Percentiles rank a stretch among this genome's conserved stretches.
These are phyloP conservation scores for Apiotrichum akiyoshidainum DNA, from an alignment of 1,284 basidiomycete genomes.

Conservation along the genomic window DNA sequence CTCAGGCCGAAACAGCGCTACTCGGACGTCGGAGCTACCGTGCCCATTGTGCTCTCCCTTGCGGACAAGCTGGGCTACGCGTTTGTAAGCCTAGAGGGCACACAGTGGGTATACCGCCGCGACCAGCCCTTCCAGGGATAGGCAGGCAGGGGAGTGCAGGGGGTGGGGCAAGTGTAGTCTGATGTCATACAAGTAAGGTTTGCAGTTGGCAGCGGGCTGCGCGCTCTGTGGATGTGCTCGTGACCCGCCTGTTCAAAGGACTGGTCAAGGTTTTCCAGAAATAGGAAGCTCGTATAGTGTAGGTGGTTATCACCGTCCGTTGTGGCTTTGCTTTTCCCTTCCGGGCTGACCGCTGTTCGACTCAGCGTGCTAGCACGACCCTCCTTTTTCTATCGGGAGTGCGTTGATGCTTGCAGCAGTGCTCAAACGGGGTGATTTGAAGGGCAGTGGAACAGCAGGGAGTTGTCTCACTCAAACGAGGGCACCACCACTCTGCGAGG, in stretches of 20 bases:
- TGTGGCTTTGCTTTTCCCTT: not conserved
- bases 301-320: slow-evolving; percentile 3
- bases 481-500: no score
- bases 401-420: no score
- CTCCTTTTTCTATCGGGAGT: no score
- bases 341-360: slow-evolving; percentile 2
- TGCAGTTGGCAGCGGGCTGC: no score
- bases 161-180: no score
- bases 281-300: not conserved
- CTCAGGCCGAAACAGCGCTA: not conserved
- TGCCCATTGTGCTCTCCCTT: not conserved
- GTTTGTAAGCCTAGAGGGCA: not conserved
- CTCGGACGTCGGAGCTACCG: not conserved
- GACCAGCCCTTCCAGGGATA: not conserved
- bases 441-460: no score
- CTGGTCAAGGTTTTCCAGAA: not conserved
- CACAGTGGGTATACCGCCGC: slow-evolving; percentile 3
- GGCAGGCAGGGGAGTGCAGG: no score
- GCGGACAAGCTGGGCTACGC: slow-evolving; percentile 2
- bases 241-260: no score
- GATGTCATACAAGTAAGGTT: no score
- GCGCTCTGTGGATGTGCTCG: no score
- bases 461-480: no score
- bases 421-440: no score
- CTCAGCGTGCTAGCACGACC: slow-evolving; percentile 1